Percentiles rank a stretch among this genome's conserved stretches.
These are phyloP conservation scores for Aspergillus neoniger DNA, from an alignment of 2,329 filamentous ascomycete species.

Conservation along the genomic window DNA sequence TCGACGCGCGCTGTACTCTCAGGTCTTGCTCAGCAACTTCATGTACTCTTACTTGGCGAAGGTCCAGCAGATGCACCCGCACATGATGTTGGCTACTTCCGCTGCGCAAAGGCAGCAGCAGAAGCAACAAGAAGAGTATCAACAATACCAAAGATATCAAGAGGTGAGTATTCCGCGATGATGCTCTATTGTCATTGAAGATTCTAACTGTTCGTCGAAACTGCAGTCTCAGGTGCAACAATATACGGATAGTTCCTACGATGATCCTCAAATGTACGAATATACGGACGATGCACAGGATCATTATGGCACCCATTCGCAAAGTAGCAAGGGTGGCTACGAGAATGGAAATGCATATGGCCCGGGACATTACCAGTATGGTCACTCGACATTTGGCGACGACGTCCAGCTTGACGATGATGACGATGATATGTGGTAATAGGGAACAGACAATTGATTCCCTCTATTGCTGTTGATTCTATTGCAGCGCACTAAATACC, in stretches of 20 bases:
- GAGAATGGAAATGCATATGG: conserved; percentile 42
- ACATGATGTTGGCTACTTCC: conserved; percentile 85
- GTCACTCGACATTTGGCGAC: conserved; percentile 44
- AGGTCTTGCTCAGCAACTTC: conserved; percentile 96
- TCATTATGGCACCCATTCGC: conserved; percentile 40
- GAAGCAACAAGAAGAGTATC: conserved; percentile 45
- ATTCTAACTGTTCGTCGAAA: background rate
- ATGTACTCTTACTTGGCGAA: conserved; percentile 99
- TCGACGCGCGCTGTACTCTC: conserved; percentile 83
- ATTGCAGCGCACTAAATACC: conserved; percentile 35
- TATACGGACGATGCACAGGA: conserved; percentile 49
- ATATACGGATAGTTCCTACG: conserved; percentile 47
- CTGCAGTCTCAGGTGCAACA: conserved; percentile 32
- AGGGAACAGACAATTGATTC: conserved; percentile 21
- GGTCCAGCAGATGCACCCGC: conserved; percentile 97
- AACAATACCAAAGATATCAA: conserved; percentile 50
- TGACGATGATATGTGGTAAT: conserved; percentile 54
- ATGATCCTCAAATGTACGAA: conserved; percentile 55
- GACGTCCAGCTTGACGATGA: conserved; percentile 46
- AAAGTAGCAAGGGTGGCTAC: conserved; percentile 40
- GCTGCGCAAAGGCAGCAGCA: conserved; percentile 64
- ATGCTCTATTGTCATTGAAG: background rate
- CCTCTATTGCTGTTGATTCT: conserved; percentile 29
- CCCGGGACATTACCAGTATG: conserved; percentile 41
- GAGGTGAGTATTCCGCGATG: conserved; percentile 37